A percentile compares a stretch with the other conserved stretches of the same genome.
These are phyloP conservation scores for Coemansia nantahalensis DNA, from an alignment of 192 early-diverging fungal genomes.

Conservation along the genomic window DNA sequence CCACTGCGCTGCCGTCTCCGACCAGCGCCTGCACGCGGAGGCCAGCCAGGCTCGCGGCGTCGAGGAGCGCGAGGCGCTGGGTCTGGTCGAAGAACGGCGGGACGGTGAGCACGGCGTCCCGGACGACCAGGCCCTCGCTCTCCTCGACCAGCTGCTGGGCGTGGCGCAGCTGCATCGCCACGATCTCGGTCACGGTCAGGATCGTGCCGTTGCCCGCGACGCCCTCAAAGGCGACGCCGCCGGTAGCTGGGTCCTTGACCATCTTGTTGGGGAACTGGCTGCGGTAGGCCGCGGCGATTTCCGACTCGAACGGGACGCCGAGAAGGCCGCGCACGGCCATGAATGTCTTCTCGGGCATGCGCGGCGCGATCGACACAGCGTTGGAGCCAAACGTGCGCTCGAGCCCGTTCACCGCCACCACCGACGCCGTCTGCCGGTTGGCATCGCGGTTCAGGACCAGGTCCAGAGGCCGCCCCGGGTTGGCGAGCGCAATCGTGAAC, in stretches of 20 bases:
- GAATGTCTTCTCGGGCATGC: conserved; percentile 73
- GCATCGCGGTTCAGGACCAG: conserved; percentile 95
- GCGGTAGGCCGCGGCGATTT: conserved; percentile 66
- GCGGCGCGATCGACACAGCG: conserved; percentile 56
- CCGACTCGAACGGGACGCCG: conserved; percentile 74
- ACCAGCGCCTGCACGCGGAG: conserved; percentile 79
- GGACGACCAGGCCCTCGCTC: conserved; percentile 70
- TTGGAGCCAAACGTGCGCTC: conserved; percentile 89
- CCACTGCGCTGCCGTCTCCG: conserved; percentile 95
- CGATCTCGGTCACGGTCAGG: conserved; percentile 81
- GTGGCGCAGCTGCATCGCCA: conserved; percentile 90
- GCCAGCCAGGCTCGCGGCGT: conserved; percentile 89
- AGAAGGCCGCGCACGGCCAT: conserved; percentile 81
- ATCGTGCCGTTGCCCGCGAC: conserved; percentile 51
- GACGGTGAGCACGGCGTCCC: conserved; percentile 92
- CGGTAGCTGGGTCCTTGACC: conserved; percentile 63
- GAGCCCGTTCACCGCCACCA: conserved; percentile 74
- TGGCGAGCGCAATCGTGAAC: conserved; percentile 94
- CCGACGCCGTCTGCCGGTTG: conserved; percentile 88
- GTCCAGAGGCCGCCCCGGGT: conserved; percentile 85
- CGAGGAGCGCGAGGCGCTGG: conserved; percentile 90
- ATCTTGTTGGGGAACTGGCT: conserved; percentile 76
- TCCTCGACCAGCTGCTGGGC: conserved; percentile 81
- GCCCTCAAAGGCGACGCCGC: conserved; percentile 69
- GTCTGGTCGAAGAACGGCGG: conserved; percentile 87